Evolutionary conservation across 2,329 filamentous ascomycete genomes (phyloP), one percentile per base, ranked within the genome.

Genomic region (Aureobasidium vineae): DNA sequence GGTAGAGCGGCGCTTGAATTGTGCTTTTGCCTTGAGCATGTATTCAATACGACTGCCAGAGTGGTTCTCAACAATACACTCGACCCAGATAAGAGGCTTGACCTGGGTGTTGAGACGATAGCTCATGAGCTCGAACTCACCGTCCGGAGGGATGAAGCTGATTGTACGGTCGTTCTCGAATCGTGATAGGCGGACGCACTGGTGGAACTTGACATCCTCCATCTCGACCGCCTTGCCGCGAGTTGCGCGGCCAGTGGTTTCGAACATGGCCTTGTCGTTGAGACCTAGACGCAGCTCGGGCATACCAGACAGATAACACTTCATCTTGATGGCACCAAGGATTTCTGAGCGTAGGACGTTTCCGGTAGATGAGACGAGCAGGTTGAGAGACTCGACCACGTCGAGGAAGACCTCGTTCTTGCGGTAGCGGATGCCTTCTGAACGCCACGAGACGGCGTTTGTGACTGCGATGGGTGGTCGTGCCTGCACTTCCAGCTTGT

Each of bases 231-330:
- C 91, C 80, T 99, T 99, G 68, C 95, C 95, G 74, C 95, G 84
- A 47, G 94, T 98, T 19, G 94, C 92, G 69, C 95, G 86, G 33
- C 95, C 95, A 0, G 95, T 99, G 4, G 92, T 96, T 81, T 99
- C 95, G 75, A 99, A 99, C 95, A 99, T 99, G 78, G 92, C 95
- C 81, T 99, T 99, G 83, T 99, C 95, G 81, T 99, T 99, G 75
- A 99, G 81, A 5, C 95, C 95, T 60, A 99, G 80, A 33, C 95
- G 89, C 74, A 99, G 80, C 80, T 99, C 95, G 13, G 95, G 95
- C 95, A 99, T 99, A 67, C 95, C 95, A 54, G 92, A 97, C 19
- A 99, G 84, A 76, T 99, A 99, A 80, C 95, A 99, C 81, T 99
- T 99, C 95, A 99, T 97, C 82, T 99, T 99, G 78, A 99, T 89